A percentile compares a stretch with the other conserved stretches of the same genome.
These are phyloP conservation scores for Trichocladium antarcticum DNA, from an alignment of 495 filamentous ascomycete species.

Conservation along the genomic window DNA sequence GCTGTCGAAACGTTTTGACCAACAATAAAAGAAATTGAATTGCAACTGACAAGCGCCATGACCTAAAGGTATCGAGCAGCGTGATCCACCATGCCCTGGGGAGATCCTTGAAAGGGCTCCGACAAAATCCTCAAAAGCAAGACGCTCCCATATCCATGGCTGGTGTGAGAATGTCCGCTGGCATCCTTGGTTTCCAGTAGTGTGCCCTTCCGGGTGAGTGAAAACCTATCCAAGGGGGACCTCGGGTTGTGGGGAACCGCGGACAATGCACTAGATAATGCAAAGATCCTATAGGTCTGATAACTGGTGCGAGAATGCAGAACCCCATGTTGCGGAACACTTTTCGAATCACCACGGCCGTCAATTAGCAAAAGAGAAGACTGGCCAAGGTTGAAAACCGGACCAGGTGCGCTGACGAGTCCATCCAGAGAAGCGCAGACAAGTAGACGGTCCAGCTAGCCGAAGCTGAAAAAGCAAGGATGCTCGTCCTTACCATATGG, in stretches of 20 bases:
- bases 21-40: too few relatives aligned
- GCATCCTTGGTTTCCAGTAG: background rate
- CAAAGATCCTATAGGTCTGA: too few relatives aligned
- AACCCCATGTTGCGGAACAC: background rate
- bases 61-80: background rate
- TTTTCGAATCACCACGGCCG: background rate
- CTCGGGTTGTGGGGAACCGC: background rate
- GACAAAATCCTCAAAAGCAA: too few relatives aligned
- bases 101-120: background rate
- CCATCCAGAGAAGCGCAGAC: background rate
- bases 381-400: background rate
- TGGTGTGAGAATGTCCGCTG: background rate
- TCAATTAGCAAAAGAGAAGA: background rate
- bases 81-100: background rate
- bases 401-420: background rate
- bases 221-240: background rate
- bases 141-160: background rate
- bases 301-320: background rate
- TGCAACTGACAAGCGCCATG: too few relatives aligned
- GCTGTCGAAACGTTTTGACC: too few relatives aligned
- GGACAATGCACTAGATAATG: too few relatives aligned
- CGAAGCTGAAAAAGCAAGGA: background rate
- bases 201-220: background rate
- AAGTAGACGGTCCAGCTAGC: background rate
- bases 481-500: conserved; percentile 6